Conservation (phyloP, 1,139 yeast species). For the Magnusiomyces suaveolens region DNA sequence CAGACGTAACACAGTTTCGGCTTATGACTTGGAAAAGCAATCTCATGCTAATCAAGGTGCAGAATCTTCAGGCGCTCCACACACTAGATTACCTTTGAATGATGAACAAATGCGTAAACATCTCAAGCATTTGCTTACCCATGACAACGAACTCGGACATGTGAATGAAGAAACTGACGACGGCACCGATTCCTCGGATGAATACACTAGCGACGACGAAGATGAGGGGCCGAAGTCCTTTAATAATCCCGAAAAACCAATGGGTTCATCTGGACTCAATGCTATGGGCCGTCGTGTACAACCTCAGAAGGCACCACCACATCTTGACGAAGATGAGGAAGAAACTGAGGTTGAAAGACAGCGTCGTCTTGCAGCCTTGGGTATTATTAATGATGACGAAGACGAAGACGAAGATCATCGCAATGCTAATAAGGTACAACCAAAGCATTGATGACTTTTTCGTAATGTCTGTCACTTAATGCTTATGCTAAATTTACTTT, state of each 20-base stretch:
- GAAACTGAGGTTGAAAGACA: slow-evolving; percentile 66
- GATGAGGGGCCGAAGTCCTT: background rate
- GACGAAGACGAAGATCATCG: slow-evolving; percentile 22
- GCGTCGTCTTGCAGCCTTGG: slow-evolving; percentile 77
- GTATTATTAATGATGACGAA: slow-evolving; percentile 40
- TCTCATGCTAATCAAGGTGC: background rate
- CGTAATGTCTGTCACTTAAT: background rate
- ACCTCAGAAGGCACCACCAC: slow-evolving; percentile 18
- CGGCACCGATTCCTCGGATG: slow-evolving; percentile 6
- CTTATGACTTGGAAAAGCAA: slow-evolving; percentile 5
- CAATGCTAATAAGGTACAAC: background rate
- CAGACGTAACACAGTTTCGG: background rate
- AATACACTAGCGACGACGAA: slow-evolving; percentile 1
- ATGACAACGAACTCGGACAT: background rate
- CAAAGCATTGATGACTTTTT: background rate
- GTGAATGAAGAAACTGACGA: slow-evolving; percentile 8
- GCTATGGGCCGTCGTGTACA: background rate
- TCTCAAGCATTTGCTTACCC: slow-evolving; percentile 3
- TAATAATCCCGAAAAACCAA: background rate
- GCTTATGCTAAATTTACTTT: no score
- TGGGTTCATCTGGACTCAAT: background rate
- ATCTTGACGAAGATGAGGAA: slow-evolving; percentile 22
- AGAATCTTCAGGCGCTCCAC: background rate
- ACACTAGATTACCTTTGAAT: background rate
- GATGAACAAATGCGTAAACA: slow-evolving; percentile 8